Evolutionary conservation across 163 green algal species (phyloP).

Genomic region (Chloromonas sp.): DNA sequence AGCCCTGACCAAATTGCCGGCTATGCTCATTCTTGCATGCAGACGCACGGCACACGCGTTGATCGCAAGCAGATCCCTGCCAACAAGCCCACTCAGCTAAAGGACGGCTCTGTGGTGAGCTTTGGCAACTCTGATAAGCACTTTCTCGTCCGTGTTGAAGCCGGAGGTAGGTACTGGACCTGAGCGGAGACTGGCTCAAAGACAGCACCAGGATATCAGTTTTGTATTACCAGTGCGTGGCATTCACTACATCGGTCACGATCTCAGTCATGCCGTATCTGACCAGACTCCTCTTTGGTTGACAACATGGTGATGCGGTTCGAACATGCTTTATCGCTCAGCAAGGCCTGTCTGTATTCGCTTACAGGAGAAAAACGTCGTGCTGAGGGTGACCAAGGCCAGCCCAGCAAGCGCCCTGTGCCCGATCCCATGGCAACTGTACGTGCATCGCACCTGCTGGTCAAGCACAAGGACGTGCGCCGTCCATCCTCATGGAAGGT

Average conservation of each 20-base stretch:
- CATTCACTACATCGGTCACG: not conserved
- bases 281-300: not conserved
- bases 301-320: not conserved
- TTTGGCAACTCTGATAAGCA: constrained; percentile 20
- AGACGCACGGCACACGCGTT: constrained; percentile 56
- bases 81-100: constrained; percentile 62
- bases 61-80: constrained; percentile 40
- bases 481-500: constrained; percentile 75
- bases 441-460: constrained; percentile 72
- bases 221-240: no score
- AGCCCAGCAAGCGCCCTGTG: not conserved
- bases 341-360: not conserved
- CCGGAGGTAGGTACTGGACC: constrained; percentile 14
- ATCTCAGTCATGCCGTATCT: not conserved
- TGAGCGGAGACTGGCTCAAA: not conserved
- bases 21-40: not conserved
- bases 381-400: not conserved
- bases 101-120: constrained; percentile 35
- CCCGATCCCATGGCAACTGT: not conserved
- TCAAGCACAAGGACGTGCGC: constrained; percentile 73
- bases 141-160: constrained; percentile 43
- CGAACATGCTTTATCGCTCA: not conserved
- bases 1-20: not conserved
- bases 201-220: not conserved
- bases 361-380: not conserved